phyloP scores from a whole-genome alignment of 768 basidiomycete genomes.

The Termitomyces bulborhizus region DNA sequence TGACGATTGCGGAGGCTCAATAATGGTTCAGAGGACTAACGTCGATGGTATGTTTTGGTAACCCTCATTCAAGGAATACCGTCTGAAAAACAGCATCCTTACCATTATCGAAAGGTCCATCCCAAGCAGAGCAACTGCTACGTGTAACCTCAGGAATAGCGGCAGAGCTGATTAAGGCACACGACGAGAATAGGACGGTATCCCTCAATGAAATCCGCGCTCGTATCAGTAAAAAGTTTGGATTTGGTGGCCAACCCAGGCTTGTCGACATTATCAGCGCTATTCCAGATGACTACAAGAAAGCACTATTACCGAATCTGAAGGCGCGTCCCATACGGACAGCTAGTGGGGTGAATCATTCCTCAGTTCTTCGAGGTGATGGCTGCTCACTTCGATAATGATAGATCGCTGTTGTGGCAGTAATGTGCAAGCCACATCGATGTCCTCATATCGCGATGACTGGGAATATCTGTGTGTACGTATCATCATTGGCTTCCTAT shows the following conservation, averaged over 20 bases:
- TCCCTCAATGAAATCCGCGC: conserved; percentile 86
- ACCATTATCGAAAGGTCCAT: conserved; percentile 46
- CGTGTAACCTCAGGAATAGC: conserved; percentile 94
- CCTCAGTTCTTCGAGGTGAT: background rate
- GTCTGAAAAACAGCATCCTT: background rate
- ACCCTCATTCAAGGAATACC: background rate
- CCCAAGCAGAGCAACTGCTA: conserved; percentile 86
- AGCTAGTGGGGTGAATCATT: conserved; percentile 78
- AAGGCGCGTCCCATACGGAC: conserved; percentile 93
- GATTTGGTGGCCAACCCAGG: conserved; percentile 80
- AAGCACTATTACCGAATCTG: conserved; percentile 81
- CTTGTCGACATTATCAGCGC: conserved; percentile 98
- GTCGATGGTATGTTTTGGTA: conserved; percentile 7
- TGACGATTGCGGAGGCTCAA: background rate
- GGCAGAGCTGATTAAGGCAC: conserved; percentile 84
- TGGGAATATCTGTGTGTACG: conserved; percentile 97
- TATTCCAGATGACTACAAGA: conserved; percentile 96
- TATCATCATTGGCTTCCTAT: background rate
- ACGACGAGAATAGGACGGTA: conserved; percentile 70
- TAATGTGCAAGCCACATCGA: conserved; percentile 99
- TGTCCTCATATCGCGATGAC: conserved; percentile 99
- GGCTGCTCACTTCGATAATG: background rate
- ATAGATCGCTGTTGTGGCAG: conserved; percentile 96
- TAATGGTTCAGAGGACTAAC: conserved; percentile 13
- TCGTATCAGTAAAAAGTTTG: conserved; percentile 86